Evolutionary conservation across 2,329 filamentous ascomycete genomes (phyloP).

Genomic region (Cercospora sp.): DNA sequence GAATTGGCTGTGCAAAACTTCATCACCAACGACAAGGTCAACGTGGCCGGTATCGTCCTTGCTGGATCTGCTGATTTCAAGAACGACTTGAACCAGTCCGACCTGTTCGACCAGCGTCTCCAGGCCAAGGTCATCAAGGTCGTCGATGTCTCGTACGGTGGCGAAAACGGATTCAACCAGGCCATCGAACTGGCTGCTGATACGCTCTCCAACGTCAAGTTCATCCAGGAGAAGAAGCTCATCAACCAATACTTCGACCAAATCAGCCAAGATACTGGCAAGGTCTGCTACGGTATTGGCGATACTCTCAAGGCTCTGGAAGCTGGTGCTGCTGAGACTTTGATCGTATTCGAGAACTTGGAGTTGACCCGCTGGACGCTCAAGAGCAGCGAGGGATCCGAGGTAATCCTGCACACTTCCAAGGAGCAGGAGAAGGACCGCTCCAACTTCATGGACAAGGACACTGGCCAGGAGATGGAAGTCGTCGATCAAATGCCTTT

Average conservation of each 20-base stretch:
- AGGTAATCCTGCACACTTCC: conserved; percentile 80
- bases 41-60: conserved; percentile 91
- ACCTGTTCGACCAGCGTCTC: conserved; percentile 92
- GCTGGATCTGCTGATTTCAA: conserved; percentile 99
- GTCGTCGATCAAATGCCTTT: conserved; percentile 83
- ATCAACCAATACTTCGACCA: conserved; percentile 99
- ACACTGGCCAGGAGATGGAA: conserved; percentile 97
- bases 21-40: conserved; percentile 97
- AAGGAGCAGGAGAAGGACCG: conserved; percentile 81
- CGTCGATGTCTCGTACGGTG: conserved; percentile 97
- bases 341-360: conserved; percentile 97
- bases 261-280: conserved; percentile 95
- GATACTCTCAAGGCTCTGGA: conserved; percentile 97
- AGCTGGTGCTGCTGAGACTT: conserved; percentile 86
- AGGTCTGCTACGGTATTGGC: conserved; percentile 96
- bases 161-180: conserved; percentile 99
- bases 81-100: conserved; percentile 95
- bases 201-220: conserved; percentile 98
- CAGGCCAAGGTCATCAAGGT: conserved; percentile 98
- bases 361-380: conserved; percentile 90
- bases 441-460: conserved; percentile 88
- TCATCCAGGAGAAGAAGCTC: conserved; percentile 99
- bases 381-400: conserved; percentile 71
- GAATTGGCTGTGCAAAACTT: conserved; percentile 98
- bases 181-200: conserved; percentile 94